Percentiles rank a stretch among this genome's conserved stretches.
phyloP scores from a whole-genome alignment of 2,329 filamentous ascomycete species.

The Pestalotiopsis sp. region DNA sequence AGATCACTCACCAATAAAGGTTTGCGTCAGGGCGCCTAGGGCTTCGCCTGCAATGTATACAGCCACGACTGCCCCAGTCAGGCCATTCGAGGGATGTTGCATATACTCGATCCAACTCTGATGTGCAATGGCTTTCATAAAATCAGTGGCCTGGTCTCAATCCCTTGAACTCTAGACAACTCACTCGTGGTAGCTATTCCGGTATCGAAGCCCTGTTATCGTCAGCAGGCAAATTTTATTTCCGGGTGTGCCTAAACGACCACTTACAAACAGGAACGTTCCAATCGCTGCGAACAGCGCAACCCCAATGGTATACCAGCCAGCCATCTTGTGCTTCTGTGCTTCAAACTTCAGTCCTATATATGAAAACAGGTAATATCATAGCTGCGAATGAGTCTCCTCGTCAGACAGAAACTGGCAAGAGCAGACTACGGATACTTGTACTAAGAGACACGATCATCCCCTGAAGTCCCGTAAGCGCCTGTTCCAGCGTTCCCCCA shows the following conservation, averaged over 20 bases:
- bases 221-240: slow-evolving; percentile 2
- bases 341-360: neutral
- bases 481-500: neutral
- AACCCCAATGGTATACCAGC: slow-evolving; percentile 49
- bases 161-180: neutral
- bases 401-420: neutral
- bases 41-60: slow-evolving; percentile 64
- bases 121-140: slow-evolving; percentile 53
- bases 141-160: neutral
- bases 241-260: neutral
- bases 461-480: neutral
- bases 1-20: slow-evolving; percentile 37
- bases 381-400: neutral
- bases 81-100: slow-evolving; percentile 52
- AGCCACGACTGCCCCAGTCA: slow-evolving; percentile 57
- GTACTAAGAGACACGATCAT: neutral
- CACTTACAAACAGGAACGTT: slow-evolving; percentile 57
- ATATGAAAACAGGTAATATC: neutral
- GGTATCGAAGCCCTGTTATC: slow-evolving; percentile 46
- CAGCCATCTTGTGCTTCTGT: neutral
- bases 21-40: slow-evolving; percentile 54
- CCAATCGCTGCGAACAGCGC: slow-evolving; percentile 60
- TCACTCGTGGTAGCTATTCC: slow-evolving; percentile 60
- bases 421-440: neutral
- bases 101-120: slow-evolving; percentile 63